Evolutionary conservation across 2,329 filamentous ascomycete species (phyloP).

Genomic region (Ascochyta rabiei): DNA sequence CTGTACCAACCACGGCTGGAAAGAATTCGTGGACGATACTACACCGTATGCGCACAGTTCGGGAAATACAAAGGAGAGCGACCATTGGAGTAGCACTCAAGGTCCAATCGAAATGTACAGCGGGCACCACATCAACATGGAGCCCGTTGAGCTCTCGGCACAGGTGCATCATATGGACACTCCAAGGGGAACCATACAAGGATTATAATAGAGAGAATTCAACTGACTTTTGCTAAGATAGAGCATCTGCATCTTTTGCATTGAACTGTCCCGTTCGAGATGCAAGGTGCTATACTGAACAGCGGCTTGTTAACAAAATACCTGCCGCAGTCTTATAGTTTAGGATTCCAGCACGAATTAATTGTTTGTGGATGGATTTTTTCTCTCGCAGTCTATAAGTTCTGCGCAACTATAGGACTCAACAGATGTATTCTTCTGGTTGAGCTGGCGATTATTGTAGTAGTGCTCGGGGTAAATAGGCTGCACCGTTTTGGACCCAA

Average conservation of each 20-base stretch:
- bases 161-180: slow-evolving; percentile 1
- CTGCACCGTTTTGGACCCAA: too few species aligned
- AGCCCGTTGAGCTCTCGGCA: slow-evolving; percentile 14
- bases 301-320: background rate
- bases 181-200: background rate
- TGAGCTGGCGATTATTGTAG: too few species aligned
- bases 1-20: slow-evolving; percentile 3
- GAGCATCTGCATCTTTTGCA: background rate
- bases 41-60: background rate
- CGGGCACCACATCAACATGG: slow-evolving; percentile 11
- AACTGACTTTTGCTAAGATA: background rate
- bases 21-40: slow-evolving; percentile 1
- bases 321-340: too few species aligned
- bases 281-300: background rate
- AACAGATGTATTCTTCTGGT: too few species aligned
- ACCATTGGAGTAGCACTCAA: slow-evolving; percentile 9
- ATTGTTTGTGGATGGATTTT: too few species aligned
- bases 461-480: too few species aligned
- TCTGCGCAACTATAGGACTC: too few species aligned
- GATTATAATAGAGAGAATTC: background rate
- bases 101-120: slow-evolving; percentile 18
- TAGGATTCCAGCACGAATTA: too few species aligned
- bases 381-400: too few species aligned
- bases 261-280: background rate
- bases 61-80: background rate